Conservation (phyloP, 208 protist genomes). For the Leishmania tropica region DNA sequence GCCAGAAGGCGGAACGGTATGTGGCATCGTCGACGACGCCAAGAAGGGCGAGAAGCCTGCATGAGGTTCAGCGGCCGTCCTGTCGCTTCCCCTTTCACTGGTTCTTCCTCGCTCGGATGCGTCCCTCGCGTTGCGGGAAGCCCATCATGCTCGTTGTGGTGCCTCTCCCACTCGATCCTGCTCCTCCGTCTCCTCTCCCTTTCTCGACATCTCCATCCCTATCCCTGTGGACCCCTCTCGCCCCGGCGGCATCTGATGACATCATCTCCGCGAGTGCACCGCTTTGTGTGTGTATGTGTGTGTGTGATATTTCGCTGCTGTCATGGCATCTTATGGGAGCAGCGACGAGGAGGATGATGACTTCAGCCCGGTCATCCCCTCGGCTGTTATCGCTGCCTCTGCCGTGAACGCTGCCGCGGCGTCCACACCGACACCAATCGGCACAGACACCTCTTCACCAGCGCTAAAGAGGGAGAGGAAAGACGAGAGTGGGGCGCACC, state of each 20-base stretch:
- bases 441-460: slow-evolving; percentile 1
- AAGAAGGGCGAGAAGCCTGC: neutral
- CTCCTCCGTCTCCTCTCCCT: neutral
- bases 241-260: neutral
- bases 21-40: neutral
- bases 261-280: neutral
- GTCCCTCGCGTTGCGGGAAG: no score
- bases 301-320: neutral
- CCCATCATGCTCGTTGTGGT: neutral
- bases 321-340: slow-evolving; percentile 7
- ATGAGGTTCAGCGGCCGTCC: neutral
- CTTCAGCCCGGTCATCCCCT: slow-evolving; percentile 60
- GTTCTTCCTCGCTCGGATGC: neutral
- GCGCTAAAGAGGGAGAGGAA: slow-evolving; percentile 3
- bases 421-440: neutral
- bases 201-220: neutral
- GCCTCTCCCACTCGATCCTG: neutral
- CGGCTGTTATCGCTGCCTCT: slow-evolving; percentile 9
- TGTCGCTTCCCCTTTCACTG: slow-evolving; percentile 5
- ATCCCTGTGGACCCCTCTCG: neutral
- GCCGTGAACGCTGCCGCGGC: neutral
- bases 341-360: slow-evolving; percentile 55
- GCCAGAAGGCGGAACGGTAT: neutral
- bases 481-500: neutral
- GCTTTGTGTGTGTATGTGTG: neutral